Conservation (phyloP, 805 yeast species). For the Kregervanrija pseudodelftensis region DNA sequence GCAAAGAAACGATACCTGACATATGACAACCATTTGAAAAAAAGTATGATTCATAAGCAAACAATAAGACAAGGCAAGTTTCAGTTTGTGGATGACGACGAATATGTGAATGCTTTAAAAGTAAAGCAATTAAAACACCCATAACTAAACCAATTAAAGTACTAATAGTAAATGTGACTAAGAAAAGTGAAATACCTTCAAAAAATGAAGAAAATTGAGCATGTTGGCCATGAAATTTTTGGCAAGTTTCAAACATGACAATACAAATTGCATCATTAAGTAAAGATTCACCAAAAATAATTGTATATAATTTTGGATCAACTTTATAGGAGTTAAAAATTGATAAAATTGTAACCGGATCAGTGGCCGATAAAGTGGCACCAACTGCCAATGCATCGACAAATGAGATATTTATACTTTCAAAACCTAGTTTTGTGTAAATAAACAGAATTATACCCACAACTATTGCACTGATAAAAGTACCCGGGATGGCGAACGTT, state of each 20-base stretch:
- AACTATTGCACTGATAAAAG: conserved; percentile 86
- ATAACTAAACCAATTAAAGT: conserved; percentile 81
- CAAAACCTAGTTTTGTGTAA: conserved; percentile 90
- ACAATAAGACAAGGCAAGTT: conserved; percentile 80
- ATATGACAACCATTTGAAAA: conserved; percentile 98
- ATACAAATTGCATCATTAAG: conserved; percentile 96
- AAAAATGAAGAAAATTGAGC: conserved; percentile 72
- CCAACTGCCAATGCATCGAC: conserved; percentile 98
- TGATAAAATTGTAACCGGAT: conserved; percentile 94
- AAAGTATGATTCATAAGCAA: conserved; percentile 94
- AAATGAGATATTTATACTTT: conserved; percentile 79
- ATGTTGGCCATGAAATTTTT: conserved; percentile 83
- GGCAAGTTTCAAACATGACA: conserved; percentile 98
- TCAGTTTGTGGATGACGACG: conserved; percentile 96
- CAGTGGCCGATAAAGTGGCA: conserved; percentile 96
- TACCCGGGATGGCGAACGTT: conserved; percentile 95
- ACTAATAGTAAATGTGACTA: conserved; percentile 89
- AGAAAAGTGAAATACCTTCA: conserved; percentile 88
- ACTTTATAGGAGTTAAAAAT: conserved; percentile 97
- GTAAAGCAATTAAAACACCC: conserved; percentile 83
- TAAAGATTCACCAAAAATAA: conserved; percentile 93
- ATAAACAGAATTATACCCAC: conserved; percentile 80
- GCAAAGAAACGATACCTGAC: conserved; percentile 94
- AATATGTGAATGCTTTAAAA: conserved; percentile 86
- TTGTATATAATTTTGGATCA: conserved; percentile 94